Base-by-base conservation (phyloP, 2,329 filamentous ascomycete species). In the Cytospora leucostoma region DNA sequence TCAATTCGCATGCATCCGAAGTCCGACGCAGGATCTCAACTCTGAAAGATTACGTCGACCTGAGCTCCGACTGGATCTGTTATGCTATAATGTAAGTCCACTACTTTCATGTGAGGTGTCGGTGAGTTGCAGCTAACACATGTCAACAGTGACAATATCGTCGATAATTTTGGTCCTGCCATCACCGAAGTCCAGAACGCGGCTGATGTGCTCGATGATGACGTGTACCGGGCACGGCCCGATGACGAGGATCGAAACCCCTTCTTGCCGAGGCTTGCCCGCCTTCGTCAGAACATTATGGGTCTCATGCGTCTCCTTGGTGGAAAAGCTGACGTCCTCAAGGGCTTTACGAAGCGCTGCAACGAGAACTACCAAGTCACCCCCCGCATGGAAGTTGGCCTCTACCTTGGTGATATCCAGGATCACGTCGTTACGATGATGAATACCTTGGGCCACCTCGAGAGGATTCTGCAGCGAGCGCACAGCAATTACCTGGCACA, bases 371-470 rank as follows among this genome's bases (percentile, higher is more conserved):
- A 96, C 80, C 90, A 92, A 68, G 91, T 98, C 59, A 97, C 95
- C 1, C 95, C 95, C 7, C 91, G 93, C 55, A 95, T 95, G 79
- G 95, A 99, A 73, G 97, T 99, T 68, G 95, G 93, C 27, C 86
- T 99, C 71, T 99, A 99, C 74, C 85, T 99, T 40, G 92, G 92
- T 72, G 95, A 99, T 78, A 97, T 99, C 68, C 95, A 99, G 77
- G 95, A 99, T 78, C 95, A 99, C 84, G 94, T 99, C 59, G 92
- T 99, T 65, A 99, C 95, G 53, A 98, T 98, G 94, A 96, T 97
- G 85, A 95, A 91, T 69, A 99, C 96, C 76, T 78, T 99, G 70
- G 88, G 88, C 1, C 95, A 99, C 74, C 97, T 97, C 70, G 95
- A 99, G 76, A 98, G 98, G 82, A 97, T 99, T 84, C 84, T 99